These are phyloP conservation scores for Penicillium brevicompactum DNA, from an alignment of 2,329 filamentous ascomycete species.

Conservation along the genomic window DNA sequence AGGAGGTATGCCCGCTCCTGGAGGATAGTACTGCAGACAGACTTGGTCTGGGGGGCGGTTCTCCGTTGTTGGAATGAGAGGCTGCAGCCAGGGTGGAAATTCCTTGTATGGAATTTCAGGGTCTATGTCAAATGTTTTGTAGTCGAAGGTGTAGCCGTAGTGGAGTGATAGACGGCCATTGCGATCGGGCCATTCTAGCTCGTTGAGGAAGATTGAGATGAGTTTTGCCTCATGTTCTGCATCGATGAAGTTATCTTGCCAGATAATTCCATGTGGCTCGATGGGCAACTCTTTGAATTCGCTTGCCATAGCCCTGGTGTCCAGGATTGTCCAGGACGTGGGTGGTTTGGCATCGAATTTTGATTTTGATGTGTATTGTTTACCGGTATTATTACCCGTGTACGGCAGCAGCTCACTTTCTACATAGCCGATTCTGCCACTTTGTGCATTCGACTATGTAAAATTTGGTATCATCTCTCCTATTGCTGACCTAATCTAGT, in stretches of 20 bases:
- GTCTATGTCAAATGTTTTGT: conserved; percentile 61
- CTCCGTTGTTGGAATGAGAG: conserved; percentile 51
- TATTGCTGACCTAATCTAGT: too few species aligned
- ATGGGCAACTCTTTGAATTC: conserved; percentile 29
- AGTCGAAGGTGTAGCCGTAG: conserved; percentile 61
- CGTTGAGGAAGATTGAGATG: conserved; percentile 47
- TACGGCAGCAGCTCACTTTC: too few species aligned
- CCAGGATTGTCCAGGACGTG: background rate
- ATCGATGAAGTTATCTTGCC: conserved; percentile 53
- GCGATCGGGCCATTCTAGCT: conserved; percentile 52
- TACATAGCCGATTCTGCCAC: too few species aligned
- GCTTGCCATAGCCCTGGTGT: background rate
- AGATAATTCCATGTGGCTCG: conserved; percentile 33
- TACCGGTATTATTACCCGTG: conserved; percentile 3
- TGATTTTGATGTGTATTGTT: conserved; percentile 1
- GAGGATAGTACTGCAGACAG: conserved; percentile 63
- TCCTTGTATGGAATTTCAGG: conserved; percentile 51
- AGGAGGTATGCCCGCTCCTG: conserved; percentile 62
- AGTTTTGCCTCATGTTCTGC: conserved; percentile 49
- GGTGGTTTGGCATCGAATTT: conserved; percentile 1
- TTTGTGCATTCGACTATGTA: too few species aligned
- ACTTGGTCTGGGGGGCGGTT: conserved; percentile 57
- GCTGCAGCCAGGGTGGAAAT: conserved; percentile 55
- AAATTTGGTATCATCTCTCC: too few species aligned
- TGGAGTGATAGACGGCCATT: conserved; percentile 54